phyloP scores from a whole-genome alignment of 345 rosid genomes.

The Nephelium lappaceum region DNA sequence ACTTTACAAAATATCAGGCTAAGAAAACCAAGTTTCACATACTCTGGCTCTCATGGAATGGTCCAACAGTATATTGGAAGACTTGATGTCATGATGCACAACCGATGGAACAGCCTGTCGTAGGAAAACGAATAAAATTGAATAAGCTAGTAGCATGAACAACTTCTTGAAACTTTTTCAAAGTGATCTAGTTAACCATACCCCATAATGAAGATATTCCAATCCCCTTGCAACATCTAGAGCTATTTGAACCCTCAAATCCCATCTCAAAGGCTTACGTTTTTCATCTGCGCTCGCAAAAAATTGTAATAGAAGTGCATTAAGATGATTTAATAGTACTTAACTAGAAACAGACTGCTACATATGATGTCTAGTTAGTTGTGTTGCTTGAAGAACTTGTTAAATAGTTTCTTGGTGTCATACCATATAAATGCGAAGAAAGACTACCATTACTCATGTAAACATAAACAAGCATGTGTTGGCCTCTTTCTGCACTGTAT shows the following conservation, averaged over 20 bases:
- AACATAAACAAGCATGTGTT: constrained; percentile 91
- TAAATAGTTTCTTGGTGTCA: background rate
- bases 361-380: background rate
- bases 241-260: constrained; percentile 79
- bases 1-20: background rate
- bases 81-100: constrained; percentile 88
- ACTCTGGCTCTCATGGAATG: constrained; percentile 97
- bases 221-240: constrained; percentile 93
- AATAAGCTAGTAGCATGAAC: background rate
- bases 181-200: constrained; percentile 28
- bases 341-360: background rate
- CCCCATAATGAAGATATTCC: constrained; percentile 99
- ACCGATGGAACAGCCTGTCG: constrained; percentile 97
- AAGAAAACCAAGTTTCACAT: constrained; percentile 22
- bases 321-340: background rate
- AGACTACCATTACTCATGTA: constrained; percentile 97
- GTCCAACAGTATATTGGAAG: constrained; percentile 93
- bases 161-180: background rate
- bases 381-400: background rate
- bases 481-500: constrained; percentile 93
- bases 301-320: background rate
- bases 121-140: background rate
- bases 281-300: constrained; percentile 50
- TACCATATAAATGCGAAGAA: constrained; percentile 90
- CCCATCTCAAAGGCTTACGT: constrained; percentile 72